These are phyloP conservation scores for Exophiala sp. DNA, from an alignment of 2,329 filamentous ascomycete genomes.

Conservation along the genomic window DNA sequence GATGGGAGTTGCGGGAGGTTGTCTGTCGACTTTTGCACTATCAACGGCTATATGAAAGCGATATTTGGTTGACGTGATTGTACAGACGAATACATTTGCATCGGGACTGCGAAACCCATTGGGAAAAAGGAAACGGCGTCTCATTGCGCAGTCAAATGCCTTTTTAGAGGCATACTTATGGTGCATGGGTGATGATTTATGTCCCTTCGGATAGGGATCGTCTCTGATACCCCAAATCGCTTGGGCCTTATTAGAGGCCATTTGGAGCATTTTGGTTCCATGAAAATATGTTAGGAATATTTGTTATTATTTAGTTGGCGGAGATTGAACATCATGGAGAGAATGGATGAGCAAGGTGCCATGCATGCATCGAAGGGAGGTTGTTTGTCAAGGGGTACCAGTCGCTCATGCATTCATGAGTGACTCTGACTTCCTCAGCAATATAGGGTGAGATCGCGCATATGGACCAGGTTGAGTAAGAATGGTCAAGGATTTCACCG, in stretches of 20 bases:
- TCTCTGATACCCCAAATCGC: conserved; percentile 25
- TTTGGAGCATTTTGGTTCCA: conserved; percentile 24
- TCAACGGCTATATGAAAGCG: conserved; percentile 5
- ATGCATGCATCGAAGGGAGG: neutral
- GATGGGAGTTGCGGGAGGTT: conserved; percentile 7
- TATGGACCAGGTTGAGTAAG: too few species aligned
- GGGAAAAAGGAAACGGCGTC: conserved; percentile 13
- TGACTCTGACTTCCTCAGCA: too few species aligned
- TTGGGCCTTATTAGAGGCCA: conserved; percentile 23
- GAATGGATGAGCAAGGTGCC: neutral
- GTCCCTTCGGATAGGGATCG: conserved; percentile 11
- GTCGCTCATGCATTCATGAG: neutral
- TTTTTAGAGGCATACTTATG: conserved; percentile 21
- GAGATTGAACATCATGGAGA: neutral
- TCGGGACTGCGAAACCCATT: conserved; percentile 15
- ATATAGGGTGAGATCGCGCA: too few species aligned
- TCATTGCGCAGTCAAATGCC: conserved; percentile 17
- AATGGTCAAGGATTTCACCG: too few species aligned
- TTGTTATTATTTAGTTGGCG: conserved; percentile 16
- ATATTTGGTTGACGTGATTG: conserved; percentile 15
- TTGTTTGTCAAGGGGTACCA: neutral
- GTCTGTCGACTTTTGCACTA: conserved; percentile 6
- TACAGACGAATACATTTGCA: conserved; percentile 18
- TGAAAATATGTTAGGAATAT: conserved; percentile 22
- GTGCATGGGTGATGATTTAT: conserved; percentile 13